These are phyloP conservation scores for Scheffersomyces coipomensis DNA, from an alignment of 805 yeast genomes.

Conservation along the genomic window DNA sequence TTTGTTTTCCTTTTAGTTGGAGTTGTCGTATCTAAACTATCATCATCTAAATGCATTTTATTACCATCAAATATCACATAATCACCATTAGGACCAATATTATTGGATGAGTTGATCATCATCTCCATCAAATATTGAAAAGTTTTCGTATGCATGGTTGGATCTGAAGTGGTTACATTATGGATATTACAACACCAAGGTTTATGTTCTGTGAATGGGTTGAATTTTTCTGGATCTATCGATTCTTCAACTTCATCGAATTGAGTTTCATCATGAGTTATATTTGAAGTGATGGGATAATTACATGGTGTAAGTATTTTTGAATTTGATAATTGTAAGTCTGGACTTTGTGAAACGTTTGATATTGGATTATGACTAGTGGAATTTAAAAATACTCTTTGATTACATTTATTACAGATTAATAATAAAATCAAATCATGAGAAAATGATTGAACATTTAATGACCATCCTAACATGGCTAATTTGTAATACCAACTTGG, in stretches of 20 bases:
- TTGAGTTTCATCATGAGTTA: slow-evolving; percentile 4
- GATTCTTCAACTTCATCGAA: slow-evolving; percentile 1
- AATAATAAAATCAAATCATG: slow-evolving; percentile 25
- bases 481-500: slow-evolving; percentile 34
- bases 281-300: slow-evolving; percentile 17
- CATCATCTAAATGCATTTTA: slow-evolving; percentile 2
- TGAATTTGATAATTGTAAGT: slow-evolving; percentile 17
- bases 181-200: slow-evolving; percentile 31
- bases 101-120: slow-evolving; percentile 17
- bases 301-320: slow-evolving; percentile 29
- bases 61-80: slow-evolving; percentile 13
- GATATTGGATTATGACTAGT: slow-evolving; percentile 1
- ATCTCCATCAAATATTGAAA: slow-evolving; percentile 22
- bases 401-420: slow-evolving; percentile 37
- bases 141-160: slow-evolving; percentile 4
- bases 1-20: slow-evolving; percentile 15
- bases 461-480: slow-evolving; percentile 38
- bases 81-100: slow-evolving; percentile 26
- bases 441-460: slow-evolving; percentile 29
- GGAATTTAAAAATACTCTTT: slow-evolving; percentile 26
- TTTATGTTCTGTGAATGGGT: slow-evolving; percentile 30
- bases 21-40: slow-evolving; percentile 1
- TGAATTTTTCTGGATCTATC: slow-evolving; percentile 13
- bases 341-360: slow-evolving; percentile 5
- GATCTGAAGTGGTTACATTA: slow-evolving; percentile 8